phyloP scores from a whole-genome alignment of 2,329 filamentous ascomycete genomes.

The Fusarium robinianum region DNA sequence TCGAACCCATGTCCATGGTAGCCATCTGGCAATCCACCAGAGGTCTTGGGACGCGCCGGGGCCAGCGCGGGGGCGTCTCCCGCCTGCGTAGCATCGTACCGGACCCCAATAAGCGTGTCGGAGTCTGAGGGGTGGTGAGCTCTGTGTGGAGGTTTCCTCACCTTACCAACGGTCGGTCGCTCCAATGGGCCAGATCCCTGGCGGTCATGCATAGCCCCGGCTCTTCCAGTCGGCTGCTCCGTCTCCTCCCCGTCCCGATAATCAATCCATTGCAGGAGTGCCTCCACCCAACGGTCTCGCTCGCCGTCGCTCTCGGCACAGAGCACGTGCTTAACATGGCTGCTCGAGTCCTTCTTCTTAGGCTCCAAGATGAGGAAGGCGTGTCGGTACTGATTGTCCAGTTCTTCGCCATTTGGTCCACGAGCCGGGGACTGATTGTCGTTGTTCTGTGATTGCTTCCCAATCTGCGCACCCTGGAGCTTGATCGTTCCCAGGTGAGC shows the following conservation, averaged over 20 bases:
- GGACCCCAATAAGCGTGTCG: constrained; percentile 59
- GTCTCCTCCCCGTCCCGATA: constrained; percentile 63
- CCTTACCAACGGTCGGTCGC: constrained; percentile 25
- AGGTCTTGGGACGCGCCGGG: constrained; percentile 45
- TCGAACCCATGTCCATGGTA: constrained; percentile 41
- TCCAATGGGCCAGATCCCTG: constrained; percentile 44
- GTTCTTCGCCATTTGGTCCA: constrained; percentile 65
- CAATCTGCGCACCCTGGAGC: constrained; percentile 87
- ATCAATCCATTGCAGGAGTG: constrained; percentile 87
- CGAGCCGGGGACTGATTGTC: constrained; percentile 64
- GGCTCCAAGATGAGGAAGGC: constrained; percentile 94
- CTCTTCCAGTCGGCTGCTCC: constrained; percentile 40
- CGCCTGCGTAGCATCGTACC: constrained; percentile 60
- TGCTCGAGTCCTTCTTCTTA: constrained; percentile 91
- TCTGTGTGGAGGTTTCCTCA: constrained; percentile 42
- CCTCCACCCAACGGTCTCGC: constrained; percentile 91
- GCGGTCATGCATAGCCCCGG: constrained; percentile 44
- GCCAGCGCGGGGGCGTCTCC: constrained; percentile 55
- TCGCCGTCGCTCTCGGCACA: constrained; percentile 95
- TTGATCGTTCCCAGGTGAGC: constrained; percentile 93
- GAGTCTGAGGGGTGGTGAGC: constrained; percentile 45
- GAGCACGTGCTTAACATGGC: constrained; percentile 87
- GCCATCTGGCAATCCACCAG: constrained; percentile 41
- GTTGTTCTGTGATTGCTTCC: constrained; percentile 71
- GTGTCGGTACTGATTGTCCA: constrained; percentile 93